Evolutionary conservation across 768 basidiomycete genomes (phyloP).

Genomic region (Russula brevipes): DNA sequence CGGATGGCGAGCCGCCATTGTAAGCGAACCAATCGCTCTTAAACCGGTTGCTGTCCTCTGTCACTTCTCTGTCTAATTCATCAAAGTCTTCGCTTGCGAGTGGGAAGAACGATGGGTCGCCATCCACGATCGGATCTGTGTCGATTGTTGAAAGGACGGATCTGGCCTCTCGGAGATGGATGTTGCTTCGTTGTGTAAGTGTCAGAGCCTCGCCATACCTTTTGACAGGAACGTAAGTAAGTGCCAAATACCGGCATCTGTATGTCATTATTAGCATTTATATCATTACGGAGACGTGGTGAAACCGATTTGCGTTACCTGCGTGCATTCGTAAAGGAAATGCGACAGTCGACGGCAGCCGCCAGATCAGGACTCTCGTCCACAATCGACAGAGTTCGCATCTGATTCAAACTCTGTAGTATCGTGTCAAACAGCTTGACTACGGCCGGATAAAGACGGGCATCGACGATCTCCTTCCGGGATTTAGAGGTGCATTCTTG

Average conservation of each 20-base stretch:
- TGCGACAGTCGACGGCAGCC: slow-evolving; percentile 68
- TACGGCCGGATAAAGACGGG: slow-evolving; percentile 74
- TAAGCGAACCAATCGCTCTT: slow-evolving; percentile 76
- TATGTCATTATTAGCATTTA: slow-evolving; percentile 5
- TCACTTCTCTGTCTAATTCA: slow-evolving; percentile 48
- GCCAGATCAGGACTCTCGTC: slow-evolving; percentile 85
- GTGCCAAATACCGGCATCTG: slow-evolving; percentile 72
- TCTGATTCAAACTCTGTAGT: slow-evolving; percentile 78
- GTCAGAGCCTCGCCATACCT: slow-evolving; percentile 68
- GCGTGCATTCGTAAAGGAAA: slow-evolving; percentile 68
- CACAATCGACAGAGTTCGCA: slow-evolving; percentile 76
- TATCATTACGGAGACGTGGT: not conserved
- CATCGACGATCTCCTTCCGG: slow-evolving; percentile 52
- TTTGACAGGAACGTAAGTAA: slow-evolving; percentile 65
- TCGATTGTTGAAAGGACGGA: slow-evolving; percentile 47
- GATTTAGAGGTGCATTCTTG: slow-evolving; percentile 28
- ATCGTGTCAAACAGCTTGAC: slow-evolving; percentile 86
- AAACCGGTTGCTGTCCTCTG: slow-evolving; percentile 43
- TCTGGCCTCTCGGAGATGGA: slow-evolving; percentile 70
- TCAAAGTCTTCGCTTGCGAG: slow-evolving; percentile 43
- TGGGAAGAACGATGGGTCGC: slow-evolving; percentile 49
- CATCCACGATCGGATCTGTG: slow-evolving; percentile 42
- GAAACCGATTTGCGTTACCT: slow-evolving; percentile 41
- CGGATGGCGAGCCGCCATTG: slow-evolving; percentile 56
- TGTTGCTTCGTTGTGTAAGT: slow-evolving; percentile 62